Evolutionary conservation across 2,329 filamentous ascomycete genomes (phyloP).

Genomic region (Fusarium illudens): DNA sequence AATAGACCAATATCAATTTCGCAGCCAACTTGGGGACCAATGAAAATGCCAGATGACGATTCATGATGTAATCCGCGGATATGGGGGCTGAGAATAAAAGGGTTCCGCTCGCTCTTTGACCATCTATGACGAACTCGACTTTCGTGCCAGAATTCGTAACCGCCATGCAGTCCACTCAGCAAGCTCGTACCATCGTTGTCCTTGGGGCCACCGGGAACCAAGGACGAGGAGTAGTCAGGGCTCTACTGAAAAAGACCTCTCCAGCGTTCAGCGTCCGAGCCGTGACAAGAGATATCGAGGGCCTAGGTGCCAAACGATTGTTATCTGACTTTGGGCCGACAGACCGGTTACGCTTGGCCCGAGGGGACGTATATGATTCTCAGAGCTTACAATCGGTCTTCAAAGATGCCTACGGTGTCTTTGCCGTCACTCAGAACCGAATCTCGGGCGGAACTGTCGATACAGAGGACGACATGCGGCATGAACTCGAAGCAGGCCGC

Average conservation of each 20-base stretch:
- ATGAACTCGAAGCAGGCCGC: conserved; percentile 20
- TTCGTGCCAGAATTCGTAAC: neutral
- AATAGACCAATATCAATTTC: neutral
- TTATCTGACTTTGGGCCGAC: neutral
- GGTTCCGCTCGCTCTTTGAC: neutral
- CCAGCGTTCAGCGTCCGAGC: neutral
- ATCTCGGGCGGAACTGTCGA: conserved; percentile 6
- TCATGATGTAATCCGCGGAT: neutral
- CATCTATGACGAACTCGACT: neutral
- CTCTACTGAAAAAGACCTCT: neutral
- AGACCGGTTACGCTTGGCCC: neutral
- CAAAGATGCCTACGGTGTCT: conserved; percentile 16
- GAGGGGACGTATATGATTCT: conserved; percentile 12
- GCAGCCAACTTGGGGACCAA: neutral
- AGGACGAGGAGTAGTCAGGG: neutral
- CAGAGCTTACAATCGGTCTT: conserved; percentile 7
- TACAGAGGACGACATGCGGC: conserved; percentile 15
- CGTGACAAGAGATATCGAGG: neutral
- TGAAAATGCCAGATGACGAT: neutral
- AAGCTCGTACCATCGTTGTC: conserved; percentile 6
- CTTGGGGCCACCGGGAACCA: conserved; percentile 17
- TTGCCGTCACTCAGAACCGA: conserved; percentile 17
- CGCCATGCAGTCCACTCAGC: neutral
- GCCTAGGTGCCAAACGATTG: neutral
- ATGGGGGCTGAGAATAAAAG: neutral